Percentiles rank a stretch among this genome's conserved stretches.
phyloP scores from a whole-genome alignment of 805 yeast species.

The Teunomyces barrocoloradensis region DNA sequence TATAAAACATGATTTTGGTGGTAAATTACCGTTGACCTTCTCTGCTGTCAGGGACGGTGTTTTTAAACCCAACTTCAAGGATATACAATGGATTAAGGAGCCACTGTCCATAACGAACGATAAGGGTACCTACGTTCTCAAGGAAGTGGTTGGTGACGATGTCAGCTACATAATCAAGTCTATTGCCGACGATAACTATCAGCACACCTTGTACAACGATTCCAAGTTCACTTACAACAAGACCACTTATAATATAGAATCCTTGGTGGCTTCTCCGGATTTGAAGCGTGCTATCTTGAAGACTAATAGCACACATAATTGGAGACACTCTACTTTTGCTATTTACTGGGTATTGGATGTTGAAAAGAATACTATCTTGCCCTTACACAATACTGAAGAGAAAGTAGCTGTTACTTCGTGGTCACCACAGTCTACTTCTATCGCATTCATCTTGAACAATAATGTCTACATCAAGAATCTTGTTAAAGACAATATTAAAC shows the following conservation, averaged over 20 bases:
- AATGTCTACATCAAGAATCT: slow-evolving; percentile 52
- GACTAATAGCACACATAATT: slow-evolving; percentile 59
- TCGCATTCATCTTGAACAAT: slow-evolving; percentile 56
- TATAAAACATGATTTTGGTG: slow-evolving; percentile 10
- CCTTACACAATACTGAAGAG: slow-evolving; percentile 10
- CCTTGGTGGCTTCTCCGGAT: slow-evolving; percentile 65
- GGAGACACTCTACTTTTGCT: slow-evolving; percentile 52
- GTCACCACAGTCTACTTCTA: slow-evolving; percentile 56
- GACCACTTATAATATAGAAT: slow-evolving; percentile 45
- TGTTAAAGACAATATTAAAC: slow-evolving; percentile 14
- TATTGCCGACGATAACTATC: slow-evolving; percentile 43
- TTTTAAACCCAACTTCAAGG: slow-evolving; percentile 50
- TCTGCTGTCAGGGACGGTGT: slow-evolving; percentile 48
- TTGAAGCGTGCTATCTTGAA: slow-evolving; percentile 55
- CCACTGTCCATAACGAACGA: slow-evolving; percentile 51
- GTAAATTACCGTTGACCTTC: slow-evolving; percentile 28
- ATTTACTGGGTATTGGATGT: slow-evolving; percentile 43
- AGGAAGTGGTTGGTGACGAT: slow-evolving; percentile 36
- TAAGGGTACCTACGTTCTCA: slow-evolving; percentile 61
- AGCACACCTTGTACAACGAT: slow-evolving; percentile 49
- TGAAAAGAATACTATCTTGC: slow-evolving; percentile 6
- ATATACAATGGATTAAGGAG: slow-evolving; percentile 68
- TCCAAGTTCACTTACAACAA: slow-evolving; percentile 42
- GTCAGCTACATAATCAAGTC: slow-evolving; percentile 56
- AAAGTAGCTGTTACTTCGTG: slow-evolving; percentile 55